Base-by-base conservation (phyloP, 345 rosid genomes). In the Populus simonii region DNA sequence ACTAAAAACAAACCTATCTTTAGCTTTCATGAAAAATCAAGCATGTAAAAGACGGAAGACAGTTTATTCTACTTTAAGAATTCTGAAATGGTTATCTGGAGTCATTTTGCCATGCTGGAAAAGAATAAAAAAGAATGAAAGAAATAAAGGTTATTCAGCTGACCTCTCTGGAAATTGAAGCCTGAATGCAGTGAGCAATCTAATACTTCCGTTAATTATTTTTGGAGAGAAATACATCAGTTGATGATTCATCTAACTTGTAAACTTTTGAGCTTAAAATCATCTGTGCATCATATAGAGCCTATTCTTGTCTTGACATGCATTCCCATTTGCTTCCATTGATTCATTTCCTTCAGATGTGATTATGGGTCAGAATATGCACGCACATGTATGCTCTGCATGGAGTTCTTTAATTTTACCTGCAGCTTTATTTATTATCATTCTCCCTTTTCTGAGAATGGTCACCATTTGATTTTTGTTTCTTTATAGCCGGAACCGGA, bases 401-500 rank as follows among this genome's bases (percentile, higher is more conserved):
- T 39, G 63, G 78, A 55, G 33, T 27, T 73, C 12, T 57, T 36
- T 66, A 25, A 25, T 35, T 35, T 11, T 29, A 5, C 33, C 65
- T 17, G 45, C 9, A 33, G 8, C 51, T 35, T 27, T 17, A 39
- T 53, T 15, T 68, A 23, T 11, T 53, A 1, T 15, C 5, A 17
- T 23, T 45, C 11, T 45, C 17, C 15, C 4, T 27, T 22, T 23
- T 33, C 25, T 47, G 12, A 76, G 35, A 53, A 65, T 38, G 27
- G 36, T 22, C 68, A 49, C 22, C 22, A 29, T 47, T 13, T 38
- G n/a, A 45, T 72, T 27, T 73, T 45, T 71, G 20, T 61, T 66
- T 31, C 18, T 36, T 8, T 81, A 75, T 76, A 96, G 99, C 98
- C 97, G 66, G 99, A 96, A 45, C 99, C 99, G 0, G 98, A 96